A percentile compares a stretch with the other conserved stretches of the same genome.
These are phyloP conservation scores for Ceratobasidium sp. DNA, from an alignment of 1,284 basidiomycete species.

Conservation along the genomic window DNA sequence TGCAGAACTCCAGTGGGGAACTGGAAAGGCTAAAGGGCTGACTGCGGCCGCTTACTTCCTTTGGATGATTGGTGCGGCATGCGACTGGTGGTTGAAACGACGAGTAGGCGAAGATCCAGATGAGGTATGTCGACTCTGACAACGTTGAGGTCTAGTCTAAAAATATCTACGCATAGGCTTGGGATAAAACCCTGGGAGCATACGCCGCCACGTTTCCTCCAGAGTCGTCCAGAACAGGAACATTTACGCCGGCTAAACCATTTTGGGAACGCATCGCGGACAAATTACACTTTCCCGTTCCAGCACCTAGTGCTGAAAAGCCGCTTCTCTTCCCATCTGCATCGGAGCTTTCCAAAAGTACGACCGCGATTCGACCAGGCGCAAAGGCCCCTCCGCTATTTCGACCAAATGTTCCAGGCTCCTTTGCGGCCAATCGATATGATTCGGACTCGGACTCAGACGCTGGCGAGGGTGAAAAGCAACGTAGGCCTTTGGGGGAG, in stretches of 20 bases:
- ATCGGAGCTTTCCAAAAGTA: slow-evolving; percentile 27
- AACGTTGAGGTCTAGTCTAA: neutral
- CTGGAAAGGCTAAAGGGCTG: slow-evolving; percentile 64
- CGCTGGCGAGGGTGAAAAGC: slow-evolving; percentile 2
- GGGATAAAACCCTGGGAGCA: slow-evolving; percentile 71
- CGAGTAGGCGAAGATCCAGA: slow-evolving; percentile 73
- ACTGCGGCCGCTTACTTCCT: slow-evolving; percentile 68
- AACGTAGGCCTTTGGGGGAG: neutral
- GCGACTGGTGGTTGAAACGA: slow-evolving; percentile 66
- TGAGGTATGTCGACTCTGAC: slow-evolving; percentile 58
- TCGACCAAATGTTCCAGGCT: slow-evolving; percentile 8
- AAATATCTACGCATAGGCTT: slow-evolving; percentile 61
- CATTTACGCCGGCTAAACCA: slow-evolving; percentile 62
- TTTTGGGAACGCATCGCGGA: slow-evolving; percentile 64
- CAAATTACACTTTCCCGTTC: slow-evolving; percentile 5
- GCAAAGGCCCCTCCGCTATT: slow-evolving; percentile 17
- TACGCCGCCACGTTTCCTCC: slow-evolving; percentile 64
- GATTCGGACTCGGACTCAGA: slow-evolving; percentile 30
- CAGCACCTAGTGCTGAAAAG: slow-evolving; percentile 14
- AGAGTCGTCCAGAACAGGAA: slow-evolving; percentile 56
- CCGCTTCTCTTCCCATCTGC: slow-evolving; percentile 44
- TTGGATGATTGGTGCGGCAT: slow-evolving; percentile 58
- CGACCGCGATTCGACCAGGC: neutral
- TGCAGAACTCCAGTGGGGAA: slow-evolving; percentile 63
- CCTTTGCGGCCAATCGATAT: slow-evolving; percentile 14